Evolutionary conservation across 495 filamentous ascomycete genomes (phyloP), one percentile per base, ranked within the genome.

Genomic region (Talaromyces proteolyticus): DNA sequence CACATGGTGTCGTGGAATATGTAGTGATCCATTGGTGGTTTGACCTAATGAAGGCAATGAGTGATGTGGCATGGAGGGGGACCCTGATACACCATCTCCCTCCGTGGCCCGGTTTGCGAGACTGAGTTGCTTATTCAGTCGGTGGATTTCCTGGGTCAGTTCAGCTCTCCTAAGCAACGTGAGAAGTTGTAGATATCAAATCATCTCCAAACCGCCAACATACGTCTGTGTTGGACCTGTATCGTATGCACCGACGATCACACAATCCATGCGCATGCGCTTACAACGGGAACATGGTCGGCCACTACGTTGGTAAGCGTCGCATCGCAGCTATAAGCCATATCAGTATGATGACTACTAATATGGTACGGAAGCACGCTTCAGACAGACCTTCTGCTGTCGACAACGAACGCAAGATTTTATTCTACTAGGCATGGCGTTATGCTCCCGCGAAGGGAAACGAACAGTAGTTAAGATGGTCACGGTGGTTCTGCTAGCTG

Each of bases 61-160:
- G 38, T 6, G 38, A 40, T 6, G 38, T 16, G 38, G 38, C 38
- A 40, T 40, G 38, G 38, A 40, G 38, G 38, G 16, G 11, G 38
- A 40, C 16, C n/a, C 38, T 6, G 38, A 6, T 6, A 40, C 6
- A 6, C 38, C 38, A 40, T 40, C 38, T 40, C 4, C 16, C 16
- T 40, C 38, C 38, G 38, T 40, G n/a, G 38, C n/a, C 38, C n/a
- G 38, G 38, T n/a, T 18, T 40, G 11, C 38, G 11, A 14, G 38
- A 40, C 38, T 40, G 38, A 40, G 38, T 40, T 40, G 38, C 38
- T 40, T 40, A 16, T 40, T 40, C 17, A 40, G 38, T 40, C 38
- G 38, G 12, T 40, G 38, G 38, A 40, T 40, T 40, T 40, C 38
- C 16, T 40, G 38, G 38, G 38, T 40, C 11, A 40, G n/a, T n/a